Base-by-base conservation (phyloP, 2,329 filamentous ascomycete species). In the Pseudopithomyces chartarum region DNA sequence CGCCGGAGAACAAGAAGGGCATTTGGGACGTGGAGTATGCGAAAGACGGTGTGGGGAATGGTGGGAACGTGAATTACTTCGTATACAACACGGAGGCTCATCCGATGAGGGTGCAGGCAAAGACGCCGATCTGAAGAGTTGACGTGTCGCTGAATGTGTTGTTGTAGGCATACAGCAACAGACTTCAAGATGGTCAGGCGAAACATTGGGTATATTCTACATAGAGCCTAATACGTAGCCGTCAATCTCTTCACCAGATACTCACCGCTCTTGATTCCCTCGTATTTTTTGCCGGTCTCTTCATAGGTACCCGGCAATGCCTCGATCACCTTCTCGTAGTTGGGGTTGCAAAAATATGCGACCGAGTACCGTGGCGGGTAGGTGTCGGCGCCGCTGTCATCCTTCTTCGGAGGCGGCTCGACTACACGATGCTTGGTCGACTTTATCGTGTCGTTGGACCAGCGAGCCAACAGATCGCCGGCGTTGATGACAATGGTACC, bases 331-430 rank as follows among this genome's bases (percentile, higher is more conserved):
- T 83, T 85, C 58, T 90, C 85, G 71, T 86, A 89, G 70, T 96
- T 92, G 8, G 92, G 91, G 65, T 96, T 94, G 80, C 92, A 96
- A 73, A 96, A 96, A 78, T 96, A 97, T 66, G 92, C 93, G 70
- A 97, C 89, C 66, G 90, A 94, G 71, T 97, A 97, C 26, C 80
- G 64, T 6, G 91, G 82, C 1, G 92, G 91, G 73, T 96, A 89
- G 17, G 82, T 82, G 2, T 73, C 74, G 7, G 77, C 78, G 15
- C 78, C 80, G 3, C 81, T 82, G 15, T 81, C 79, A 0, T 76
- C 72, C 11, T 66, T 59, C 38, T 73, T 73, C 4, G 73, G 67
- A 0, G 91, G 90, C 1, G 93, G 93, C 78, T 97, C 90, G 5
- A 97, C 90, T 0, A 97, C 93, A 11, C 92, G 87, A 76, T 97